Evolutionary conservation across 495 filamentous ascomycete species (phyloP), one percentile per base, ranked within the genome.

Genomic region (Hypoxylon subgilvum): DNA sequence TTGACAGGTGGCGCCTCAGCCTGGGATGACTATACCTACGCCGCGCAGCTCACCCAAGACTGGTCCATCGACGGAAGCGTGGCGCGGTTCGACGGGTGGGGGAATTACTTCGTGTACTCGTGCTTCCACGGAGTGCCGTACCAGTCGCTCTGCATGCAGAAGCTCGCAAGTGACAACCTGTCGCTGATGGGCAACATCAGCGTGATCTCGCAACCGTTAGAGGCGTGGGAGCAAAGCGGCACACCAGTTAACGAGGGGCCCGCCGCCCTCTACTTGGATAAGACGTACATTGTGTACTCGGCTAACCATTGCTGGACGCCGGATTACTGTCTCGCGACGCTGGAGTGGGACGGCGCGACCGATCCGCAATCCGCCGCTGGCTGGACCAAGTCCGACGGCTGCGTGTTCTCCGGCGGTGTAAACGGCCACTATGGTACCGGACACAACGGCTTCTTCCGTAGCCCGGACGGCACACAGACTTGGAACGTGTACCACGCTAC

Each of bases 171-270:
- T 14, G 63, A 68, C 53, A 66, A 65, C 28, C 27, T 60, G 12
- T 68, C 68, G 2, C 40, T 72, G 13, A 67, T 57, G 5, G 71
- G 71, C 18, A 51, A 34, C n/a, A 69, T 69, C 45, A 31, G 44
- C 9, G 57, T 65, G 2, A 75, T 84, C 45, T 76, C 71, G 3
- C 68, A 77, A 22, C 81, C 81, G 0, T 72, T 71, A 1, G 48
- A 70, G 2, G 19, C 68, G 9, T 84, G 79, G 74, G 81, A 84
- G 48, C 74, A 69, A 0, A 77, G 79, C 12, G 74, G 74, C 1
- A 76, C 78, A 8, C 76, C 79, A 13, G 79, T 84, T 19, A 83
- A 83, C 42, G 84, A 84, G 44, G 83, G 83, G 10, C 77, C 83
- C 30, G 76, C 76, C 7, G 76, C 78, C 52, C 61, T 72, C 31